phyloP scores from a whole-genome alignment of 768 basidiomycete genomes.

The Agrocybe praecox region DNA sequence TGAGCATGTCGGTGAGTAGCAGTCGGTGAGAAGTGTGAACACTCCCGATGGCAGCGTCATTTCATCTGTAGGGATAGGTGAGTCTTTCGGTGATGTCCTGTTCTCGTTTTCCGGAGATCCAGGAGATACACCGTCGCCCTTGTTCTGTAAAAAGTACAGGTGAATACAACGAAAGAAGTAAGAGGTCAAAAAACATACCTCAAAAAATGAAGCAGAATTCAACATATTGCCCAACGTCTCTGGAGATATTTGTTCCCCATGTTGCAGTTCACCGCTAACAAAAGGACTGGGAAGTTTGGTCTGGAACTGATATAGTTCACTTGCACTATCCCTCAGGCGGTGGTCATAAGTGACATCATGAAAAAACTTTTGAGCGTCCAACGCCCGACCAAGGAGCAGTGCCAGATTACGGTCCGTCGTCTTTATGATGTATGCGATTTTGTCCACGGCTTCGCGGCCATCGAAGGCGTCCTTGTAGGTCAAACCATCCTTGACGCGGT shows the following conservation, averaged over 20 bases:
- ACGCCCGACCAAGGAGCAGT: slow-evolving; percentile 88
- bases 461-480: slow-evolving; percentile 97
- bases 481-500: slow-evolving; percentile 91
- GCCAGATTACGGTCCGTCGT: slow-evolving; percentile 97
- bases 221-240: slow-evolving; percentile 10
- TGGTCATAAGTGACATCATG: slow-evolving; percentile 99
- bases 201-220: slow-evolving; percentile 7
- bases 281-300: slow-evolving; percentile 84
- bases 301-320: slow-evolving; percentile 93
- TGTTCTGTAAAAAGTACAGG: too few species aligned
- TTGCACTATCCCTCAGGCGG: slow-evolving; percentile 83
- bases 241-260: slow-evolving; percentile 20
- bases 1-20: slow-evolving; percentile 97
- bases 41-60: slow-evolving; percentile 86
- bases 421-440: slow-evolving; percentile 97
- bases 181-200: slow-evolving; percentile 7
- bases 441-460: slow-evolving; percentile 95
- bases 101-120: slow-evolving; percentile 23
- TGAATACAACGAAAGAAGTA: too few species aligned
- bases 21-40: slow-evolving; percentile 95
- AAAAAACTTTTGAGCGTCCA: slow-evolving; percentile 98
- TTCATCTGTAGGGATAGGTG: slow-evolving; percentile 53
- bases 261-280: slow-evolving; percentile 71
- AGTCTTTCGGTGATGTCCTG: slow-evolving; percentile 34
- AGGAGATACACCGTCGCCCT: slow-evolving; percentile 11